These are phyloP conservation scores for Colletotrichum orchidophilum DNA, from an alignment of 2,329 filamentous ascomycete genomes.

Conservation along the genomic window DNA sequence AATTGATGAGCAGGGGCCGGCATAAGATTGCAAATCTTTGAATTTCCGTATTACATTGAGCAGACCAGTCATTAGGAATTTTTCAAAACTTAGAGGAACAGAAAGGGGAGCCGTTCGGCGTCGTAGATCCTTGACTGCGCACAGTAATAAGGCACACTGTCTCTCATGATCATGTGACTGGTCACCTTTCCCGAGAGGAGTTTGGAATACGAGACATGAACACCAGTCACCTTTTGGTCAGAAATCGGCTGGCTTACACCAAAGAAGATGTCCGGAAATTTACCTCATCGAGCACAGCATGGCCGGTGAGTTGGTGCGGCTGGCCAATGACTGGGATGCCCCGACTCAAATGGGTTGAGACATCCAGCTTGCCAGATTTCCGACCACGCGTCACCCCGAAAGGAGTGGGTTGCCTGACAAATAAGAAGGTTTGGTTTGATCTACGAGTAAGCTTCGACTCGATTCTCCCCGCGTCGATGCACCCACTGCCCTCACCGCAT, in stretches of 20 bases:
- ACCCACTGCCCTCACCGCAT: not conserved
- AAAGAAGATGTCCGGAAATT: not conserved
- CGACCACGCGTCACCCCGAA: not conserved
- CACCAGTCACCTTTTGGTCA: not conserved
- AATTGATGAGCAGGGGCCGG: too few species aligned
- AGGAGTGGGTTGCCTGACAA: not conserved
- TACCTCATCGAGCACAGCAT: not conserved
- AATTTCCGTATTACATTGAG: too few species aligned
- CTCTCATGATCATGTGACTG: not conserved
- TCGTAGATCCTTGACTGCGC: too few species aligned
- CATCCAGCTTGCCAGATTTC: not conserved
- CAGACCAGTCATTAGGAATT: too few species aligned
- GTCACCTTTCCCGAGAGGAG: not conserved
- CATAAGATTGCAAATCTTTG: too few species aligned
- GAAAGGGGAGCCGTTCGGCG: too few species aligned
- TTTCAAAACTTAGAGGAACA: too few species aligned
- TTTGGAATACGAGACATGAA: not conserved
- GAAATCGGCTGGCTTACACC: not conserved
- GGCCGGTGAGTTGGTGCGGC: not conserved
- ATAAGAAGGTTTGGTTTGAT: constrained; percentile 5
- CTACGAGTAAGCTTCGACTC: not conserved
- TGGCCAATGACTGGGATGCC: not conserved
- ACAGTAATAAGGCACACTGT: not conserved
- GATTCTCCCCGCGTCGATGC: not conserved
- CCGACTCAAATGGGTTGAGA: not conserved